Evolutionary conservation across 2,329 filamentous ascomycete species (phyloP).

Genomic region (Ascocoryne sarcoides): DNA sequence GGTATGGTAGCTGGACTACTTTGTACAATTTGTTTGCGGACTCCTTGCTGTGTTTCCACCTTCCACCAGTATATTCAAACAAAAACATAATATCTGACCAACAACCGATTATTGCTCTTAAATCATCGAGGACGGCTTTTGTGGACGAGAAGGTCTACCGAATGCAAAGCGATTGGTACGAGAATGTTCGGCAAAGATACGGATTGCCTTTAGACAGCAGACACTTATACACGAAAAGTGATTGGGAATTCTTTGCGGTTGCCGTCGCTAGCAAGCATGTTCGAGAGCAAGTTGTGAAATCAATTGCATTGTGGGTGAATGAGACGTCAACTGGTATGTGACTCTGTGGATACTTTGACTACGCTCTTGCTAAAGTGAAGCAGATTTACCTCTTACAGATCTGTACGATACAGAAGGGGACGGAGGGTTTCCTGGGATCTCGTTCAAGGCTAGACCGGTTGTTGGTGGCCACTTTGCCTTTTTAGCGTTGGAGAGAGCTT

Average conservation of each 20-base stretch:
- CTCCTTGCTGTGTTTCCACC: conserved; percentile 71
- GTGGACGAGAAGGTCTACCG: conserved; percentile 70
- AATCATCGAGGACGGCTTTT: conserved; percentile 40
- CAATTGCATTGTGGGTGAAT: conserved; percentile 73
- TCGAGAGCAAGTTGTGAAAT: conserved; percentile 61
- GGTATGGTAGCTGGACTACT: conserved; percentile 68
- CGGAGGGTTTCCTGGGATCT: conserved; percentile 64
- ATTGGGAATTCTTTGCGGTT: conserved; percentile 87
- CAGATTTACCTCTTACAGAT: conserved; percentile 69
- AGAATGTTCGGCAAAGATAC: conserved; percentile 68
- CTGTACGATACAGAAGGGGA: conserved; percentile 72
- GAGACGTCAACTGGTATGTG: conserved; percentile 59
- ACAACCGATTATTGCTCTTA: conserved; percentile 18
- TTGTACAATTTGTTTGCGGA: conserved; percentile 65
- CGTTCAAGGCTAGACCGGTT: conserved; percentile 75
- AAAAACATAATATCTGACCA: conserved; percentile 17
- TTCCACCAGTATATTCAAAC: conserved; percentile 26
- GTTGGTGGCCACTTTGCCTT: conserved; percentile 82
- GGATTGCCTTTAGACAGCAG: conserved; percentile 75
- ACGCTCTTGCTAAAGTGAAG: neutral
- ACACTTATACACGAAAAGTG: conserved; percentile 78
- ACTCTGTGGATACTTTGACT: neutral
- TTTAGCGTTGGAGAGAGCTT: conserved; percentile 71
- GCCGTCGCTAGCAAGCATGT: conserved; percentile 64
- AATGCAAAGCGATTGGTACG: conserved; percentile 74